phyloP scores from a whole-genome alignment of 1,139 yeast genomes.

The Hemisphaericaspora lyxosophila region DNA sequence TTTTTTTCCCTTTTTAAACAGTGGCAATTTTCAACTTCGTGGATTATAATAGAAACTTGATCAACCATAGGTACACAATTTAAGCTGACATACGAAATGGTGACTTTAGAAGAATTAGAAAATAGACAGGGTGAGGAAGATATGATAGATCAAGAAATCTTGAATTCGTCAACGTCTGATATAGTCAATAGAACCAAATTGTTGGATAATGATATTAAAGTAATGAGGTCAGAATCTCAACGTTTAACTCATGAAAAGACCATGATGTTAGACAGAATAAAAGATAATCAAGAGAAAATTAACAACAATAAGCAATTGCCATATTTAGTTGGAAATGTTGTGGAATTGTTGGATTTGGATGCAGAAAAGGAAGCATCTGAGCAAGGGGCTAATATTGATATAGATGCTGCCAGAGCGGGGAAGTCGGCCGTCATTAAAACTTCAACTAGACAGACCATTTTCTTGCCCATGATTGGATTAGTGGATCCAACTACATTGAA shows the following conservation, averaged over 20 bases:
- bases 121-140: conserved; percentile 45
- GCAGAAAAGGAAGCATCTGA: conserved; percentile 84
- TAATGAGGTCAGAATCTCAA: conserved; percentile 90
- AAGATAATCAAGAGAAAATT: conserved; percentile 95
- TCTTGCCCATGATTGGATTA: conserved; percentile 90
- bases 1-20: conserved; percentile 2
- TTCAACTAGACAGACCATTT: conserved; percentile 95
- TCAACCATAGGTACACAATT: background rate
- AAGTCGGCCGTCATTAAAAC: conserved; percentile 98
- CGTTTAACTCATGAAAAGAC: conserved; percentile 89
- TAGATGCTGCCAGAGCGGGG: conserved; percentile 91
- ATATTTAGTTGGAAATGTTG: conserved; percentile 95
- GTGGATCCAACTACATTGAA: conserved; percentile 86
- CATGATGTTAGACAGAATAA: conserved; percentile 89
- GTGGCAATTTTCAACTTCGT: conserved; percentile 7
- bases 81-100: conserved; percentile 35
- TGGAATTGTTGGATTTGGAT: conserved; percentile 85
- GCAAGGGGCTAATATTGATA: conserved; percentile 94
- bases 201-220: conserved; percentile 92
- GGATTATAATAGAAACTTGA: background rate
- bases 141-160: conserved; percentile 76
- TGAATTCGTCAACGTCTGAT: conserved; percentile 76
- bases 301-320: conserved; percentile 95
- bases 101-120: conserved; percentile 70
- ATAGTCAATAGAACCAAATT: conserved; percentile 82